Evolutionary conservation across 805 yeast species (phyloP).

Genomic region (Candida sphagnicola): DNA sequence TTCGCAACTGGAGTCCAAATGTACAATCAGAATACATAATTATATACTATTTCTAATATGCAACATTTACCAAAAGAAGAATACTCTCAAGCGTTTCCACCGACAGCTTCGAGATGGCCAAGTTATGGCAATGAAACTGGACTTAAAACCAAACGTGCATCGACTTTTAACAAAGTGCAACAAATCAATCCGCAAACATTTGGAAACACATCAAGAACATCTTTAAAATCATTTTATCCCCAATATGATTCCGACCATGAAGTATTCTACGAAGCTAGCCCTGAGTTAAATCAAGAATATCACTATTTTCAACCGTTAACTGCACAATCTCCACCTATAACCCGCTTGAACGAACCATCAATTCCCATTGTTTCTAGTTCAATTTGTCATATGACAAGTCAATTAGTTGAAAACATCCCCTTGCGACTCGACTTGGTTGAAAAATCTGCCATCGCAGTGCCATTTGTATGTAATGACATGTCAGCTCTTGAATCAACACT

Average conservation of each 20-base stretch:
- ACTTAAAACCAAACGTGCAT: neutral
- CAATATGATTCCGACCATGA: conserved; percentile 6
- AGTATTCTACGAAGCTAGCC: conserved; percentile 16
- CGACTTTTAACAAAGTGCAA: neutral
- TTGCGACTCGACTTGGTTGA: neutral
- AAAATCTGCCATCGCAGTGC: conserved; percentile 5
- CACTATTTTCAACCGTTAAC: neutral
- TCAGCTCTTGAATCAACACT: conserved; percentile 10
- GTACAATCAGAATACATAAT: too few species aligned
- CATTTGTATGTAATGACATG: neutral
- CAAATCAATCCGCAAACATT: conserved; percentile 5
- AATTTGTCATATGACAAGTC: neutral
- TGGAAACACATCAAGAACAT: conserved; percentile 1
- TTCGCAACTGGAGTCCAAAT: too few species aligned
- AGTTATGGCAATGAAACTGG: neutral
- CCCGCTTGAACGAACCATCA: neutral
- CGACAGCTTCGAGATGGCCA: neutral
- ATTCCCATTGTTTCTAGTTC: neutral
- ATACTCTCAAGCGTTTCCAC: neutral
- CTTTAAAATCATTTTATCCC: neutral
- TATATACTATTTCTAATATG: neutral
- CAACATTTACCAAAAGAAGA: neutral
- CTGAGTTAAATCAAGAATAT: conserved; percentile 7
- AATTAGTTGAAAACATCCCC: neutral
- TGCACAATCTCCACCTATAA: neutral